These are phyloP conservation scores for Pezicula carpinea DNA, from an alignment of 2,329 filamentous ascomycete species.

Conservation along the genomic window DNA sequence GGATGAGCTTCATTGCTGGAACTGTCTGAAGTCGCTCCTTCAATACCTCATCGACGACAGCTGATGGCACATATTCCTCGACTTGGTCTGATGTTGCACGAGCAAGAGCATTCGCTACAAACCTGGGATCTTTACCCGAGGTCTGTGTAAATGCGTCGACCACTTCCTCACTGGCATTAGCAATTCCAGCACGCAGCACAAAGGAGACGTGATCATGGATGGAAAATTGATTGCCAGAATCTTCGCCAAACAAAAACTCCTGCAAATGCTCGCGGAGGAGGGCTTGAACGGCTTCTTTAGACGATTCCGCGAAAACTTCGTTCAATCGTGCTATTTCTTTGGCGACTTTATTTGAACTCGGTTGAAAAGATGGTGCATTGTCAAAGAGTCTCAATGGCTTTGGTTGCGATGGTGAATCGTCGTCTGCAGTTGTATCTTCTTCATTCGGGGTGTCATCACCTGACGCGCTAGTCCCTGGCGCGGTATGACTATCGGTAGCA, in stretches of 20 bases:
- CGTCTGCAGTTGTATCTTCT: not conserved
- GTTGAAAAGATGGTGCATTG: not conserved
- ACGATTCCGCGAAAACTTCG: conserved; percentile 14
- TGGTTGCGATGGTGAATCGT: not conserved
- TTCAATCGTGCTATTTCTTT: conserved; percentile 17
- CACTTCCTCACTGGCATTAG: conserved; percentile 17
- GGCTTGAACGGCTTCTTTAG: conserved; percentile 16
- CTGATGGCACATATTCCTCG: conserved; percentile 9
- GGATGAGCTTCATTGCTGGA: conserved; percentile 17
- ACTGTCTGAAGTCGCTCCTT: conserved; percentile 15
- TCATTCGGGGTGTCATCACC: not conserved
- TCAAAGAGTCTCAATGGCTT: not conserved
- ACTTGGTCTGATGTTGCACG: conserved; percentile 10
- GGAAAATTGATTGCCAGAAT: conserved; percentile 2
- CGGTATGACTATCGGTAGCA: not conserved
- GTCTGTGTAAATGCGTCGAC: conserved; percentile 13
- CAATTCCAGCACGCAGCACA: conserved; percentile 21
- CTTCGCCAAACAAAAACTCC: conserved; percentile 14
- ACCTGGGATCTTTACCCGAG: conserved; percentile 8
- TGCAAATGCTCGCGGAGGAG: conserved; percentile 18
- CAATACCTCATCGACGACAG: conserved; percentile 17
- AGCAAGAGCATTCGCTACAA: conserved; percentile 15
- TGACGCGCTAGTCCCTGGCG: not conserved
- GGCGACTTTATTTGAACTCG: not conserved
- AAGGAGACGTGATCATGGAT: conserved; percentile 20